phyloP scores from a whole-genome alignment of 2,329 filamentous ascomycete species.

The Colletotrichum godetiae region DNA sequence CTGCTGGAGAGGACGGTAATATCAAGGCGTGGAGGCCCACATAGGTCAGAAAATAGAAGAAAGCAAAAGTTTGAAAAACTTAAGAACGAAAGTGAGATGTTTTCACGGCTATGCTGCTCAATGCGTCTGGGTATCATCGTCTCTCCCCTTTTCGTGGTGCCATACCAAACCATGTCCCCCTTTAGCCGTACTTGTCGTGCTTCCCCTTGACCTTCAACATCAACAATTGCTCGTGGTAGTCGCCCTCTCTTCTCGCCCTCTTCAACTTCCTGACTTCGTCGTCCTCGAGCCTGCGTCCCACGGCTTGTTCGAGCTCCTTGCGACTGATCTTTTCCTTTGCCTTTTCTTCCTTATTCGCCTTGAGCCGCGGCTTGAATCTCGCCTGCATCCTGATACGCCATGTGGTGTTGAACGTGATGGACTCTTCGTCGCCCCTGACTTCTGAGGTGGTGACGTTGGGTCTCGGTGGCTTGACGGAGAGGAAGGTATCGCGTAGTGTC shows the following conservation, averaged over 20 bases:
- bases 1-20: slow-evolving; percentile 68
- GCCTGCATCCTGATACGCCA: slow-evolving; percentile 93
- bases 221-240: slow-evolving; percentile 88
- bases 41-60: not conserved
- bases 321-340: slow-evolving; percentile 86
- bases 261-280: slow-evolving; percentile 88
- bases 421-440: slow-evolving; percentile 80
- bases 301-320: slow-evolving; percentile 84
- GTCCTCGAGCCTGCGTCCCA: slow-evolving; percentile 81
- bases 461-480: slow-evolving; percentile 69
- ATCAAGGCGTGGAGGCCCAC: slow-evolving; percentile 65
- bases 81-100: not conserved
- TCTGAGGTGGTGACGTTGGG: slow-evolving; percentile 66
- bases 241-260: slow-evolving; percentile 84
- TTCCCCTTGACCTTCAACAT: slow-evolving; percentile 92
- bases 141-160: not conserved
- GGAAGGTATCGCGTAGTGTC: slow-evolving; percentile 76
- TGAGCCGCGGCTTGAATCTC: slow-evolving; percentile 86
- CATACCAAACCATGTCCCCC: not conserved
- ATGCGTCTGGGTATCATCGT: slow-evolving; percentile 28
- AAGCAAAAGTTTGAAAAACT: not conserved
- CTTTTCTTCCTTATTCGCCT: slow-evolving; percentile 84
- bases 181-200: slow-evolving; percentile 81
- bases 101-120: not conserved
- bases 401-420: slow-evolving; percentile 75